Evolutionary conservation across 2,329 filamentous ascomycete genomes (phyloP), one percentile per base, ranked within the genome.

Genomic region (Alternaria sp.): DNA sequence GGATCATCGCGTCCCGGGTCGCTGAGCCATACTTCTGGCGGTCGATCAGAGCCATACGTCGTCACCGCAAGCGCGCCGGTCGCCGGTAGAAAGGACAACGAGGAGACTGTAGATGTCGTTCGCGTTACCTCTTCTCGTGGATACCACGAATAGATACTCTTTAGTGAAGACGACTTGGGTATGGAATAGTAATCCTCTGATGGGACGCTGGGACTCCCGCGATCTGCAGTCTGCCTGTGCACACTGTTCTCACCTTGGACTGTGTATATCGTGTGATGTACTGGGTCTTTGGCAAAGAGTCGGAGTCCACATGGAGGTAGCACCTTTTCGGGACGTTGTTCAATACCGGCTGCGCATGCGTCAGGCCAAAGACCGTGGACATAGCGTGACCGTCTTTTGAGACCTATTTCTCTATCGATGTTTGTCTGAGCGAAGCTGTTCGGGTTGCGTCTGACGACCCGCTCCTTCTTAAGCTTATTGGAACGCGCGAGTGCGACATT

Each of bases 11-110:
- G 54, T 9, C 71, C 68, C 17, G 75, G 72, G 43, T 76, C 69
- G 26, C 70, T 68, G 28, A 78, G 61, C 47, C 71, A 68, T 15
- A 79, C 61, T 25, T 66, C 66, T 4, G 78, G 75, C 1, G 74
- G 65, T 3, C 73, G 57, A 47, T 75, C 71, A 1, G 70, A 71
- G 21, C 78, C 78, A 12, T 67, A 64, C 3, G 74, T 75, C 3
- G 78, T 79, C 5, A 68, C 67, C 12, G 74, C 73, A 6, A 80
- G 59, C 0, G 73, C 73, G 3, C 75, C 68, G 1, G 76, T 74
- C 3, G 62, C 57, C 5, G 73, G 74, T 12, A 77, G 57, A 30
- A 76, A 74, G 40, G 66, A 68, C 2, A 78, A 36, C 2, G 77
- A 79, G 0, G 78, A 80, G 32, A 79, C 66, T 3, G 67, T 62